phyloP scores from a whole-genome alignment of 2,329 filamentous ascomycete species.

The Cladophialophora chaetospira region DNA sequence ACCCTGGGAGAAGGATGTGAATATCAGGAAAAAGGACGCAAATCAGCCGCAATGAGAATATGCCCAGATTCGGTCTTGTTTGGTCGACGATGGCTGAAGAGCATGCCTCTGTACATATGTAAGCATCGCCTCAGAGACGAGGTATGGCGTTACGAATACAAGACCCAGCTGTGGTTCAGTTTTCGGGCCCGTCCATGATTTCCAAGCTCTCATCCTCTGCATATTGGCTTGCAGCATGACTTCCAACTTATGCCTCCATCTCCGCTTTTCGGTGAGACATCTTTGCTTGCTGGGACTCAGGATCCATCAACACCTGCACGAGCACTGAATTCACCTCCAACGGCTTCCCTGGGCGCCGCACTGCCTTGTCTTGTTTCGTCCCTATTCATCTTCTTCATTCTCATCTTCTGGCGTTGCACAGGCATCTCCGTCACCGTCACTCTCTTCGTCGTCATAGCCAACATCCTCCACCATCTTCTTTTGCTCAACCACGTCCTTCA shows the following conservation, averaged over 20 bases:
- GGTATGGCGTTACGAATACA: neutral
- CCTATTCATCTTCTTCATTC: neutral
- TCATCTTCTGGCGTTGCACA: constrained; percentile 17
- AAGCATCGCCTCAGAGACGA: constrained; percentile 1
- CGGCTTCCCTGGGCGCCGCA: too few species aligned
- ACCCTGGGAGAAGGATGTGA: constrained; percentile 33
- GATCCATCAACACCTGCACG: too few species aligned
- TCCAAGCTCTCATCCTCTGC: too few species aligned
- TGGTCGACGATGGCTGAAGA: neutral
- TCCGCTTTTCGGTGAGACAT: too few species aligned
- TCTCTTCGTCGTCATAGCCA: constrained; percentile 24
- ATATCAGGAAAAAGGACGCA: constrained; percentile 28
- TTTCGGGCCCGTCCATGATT: too few species aligned
- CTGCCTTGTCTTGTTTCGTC: neutral
- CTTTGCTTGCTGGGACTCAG: too few species aligned
- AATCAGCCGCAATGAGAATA: constrained; percentile 16
- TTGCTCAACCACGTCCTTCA: constrained; percentile 12
- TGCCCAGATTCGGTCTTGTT: too few species aligned
- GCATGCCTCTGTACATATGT: constrained; percentile 16
- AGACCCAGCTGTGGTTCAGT: neutral
- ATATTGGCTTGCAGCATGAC: too few species aligned
- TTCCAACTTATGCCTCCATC: too few species aligned
- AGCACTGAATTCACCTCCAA: too few species aligned
- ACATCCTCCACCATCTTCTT: constrained; percentile 3
- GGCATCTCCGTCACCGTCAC: constrained; percentile 7